These are phyloP conservation scores for Neonectria sp. DNA, from an alignment of 2,329 filamentous ascomycete genomes.

Conservation along the genomic window DNA sequence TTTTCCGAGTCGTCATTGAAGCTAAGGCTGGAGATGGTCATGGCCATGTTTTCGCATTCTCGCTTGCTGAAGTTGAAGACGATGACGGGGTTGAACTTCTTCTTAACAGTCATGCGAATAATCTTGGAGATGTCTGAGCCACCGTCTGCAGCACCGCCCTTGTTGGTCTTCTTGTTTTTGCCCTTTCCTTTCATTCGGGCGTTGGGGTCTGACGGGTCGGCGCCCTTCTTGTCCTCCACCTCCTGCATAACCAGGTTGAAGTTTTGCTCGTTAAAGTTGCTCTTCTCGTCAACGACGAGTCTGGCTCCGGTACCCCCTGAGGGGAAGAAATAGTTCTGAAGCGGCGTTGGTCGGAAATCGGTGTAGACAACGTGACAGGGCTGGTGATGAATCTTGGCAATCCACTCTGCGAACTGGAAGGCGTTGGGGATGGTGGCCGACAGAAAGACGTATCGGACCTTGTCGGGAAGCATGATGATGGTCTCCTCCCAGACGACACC, in stretches of 20 bases:
- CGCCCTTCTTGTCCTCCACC: slow-evolving; percentile 89
- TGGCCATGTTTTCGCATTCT: slow-evolving; percentile 91
- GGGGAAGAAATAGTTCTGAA: slow-evolving; percentile 99
- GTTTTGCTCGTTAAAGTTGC: slow-evolving; percentile 95
- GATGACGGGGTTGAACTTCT: slow-evolving; percentile 97
- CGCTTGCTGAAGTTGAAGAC: slow-evolving; percentile 99
- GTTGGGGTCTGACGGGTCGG: slow-evolving; percentile 83
- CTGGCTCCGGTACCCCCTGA: slow-evolving; percentile 93
- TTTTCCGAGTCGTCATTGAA: slow-evolving; percentile 99
- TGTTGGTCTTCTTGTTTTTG: slow-evolving; percentile 93
- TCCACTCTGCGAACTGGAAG: slow-evolving; percentile 99
- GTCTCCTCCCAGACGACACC: slow-evolving; percentile 99
- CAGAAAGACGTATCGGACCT: slow-evolving; percentile 98
- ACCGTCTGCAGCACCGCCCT: slow-evolving; percentile 82
- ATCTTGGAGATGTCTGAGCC: slow-evolving; percentile 96
- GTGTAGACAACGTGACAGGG: slow-evolving; percentile 99
- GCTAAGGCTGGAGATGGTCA: slow-evolving; percentile 87
- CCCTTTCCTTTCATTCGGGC: slow-evolving; percentile 89
- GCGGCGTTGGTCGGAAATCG: slow-evolving; percentile 94
- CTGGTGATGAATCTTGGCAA: slow-evolving; percentile 97
- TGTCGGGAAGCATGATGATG: slow-evolving; percentile 97
- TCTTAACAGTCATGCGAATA: slow-evolving; percentile 98
- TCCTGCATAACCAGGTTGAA: slow-evolving; percentile 96
- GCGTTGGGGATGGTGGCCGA: slow-evolving; percentile 99
- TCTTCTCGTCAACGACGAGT: slow-evolving; percentile 96